Evolutionary conservation across 202 grass and related monocot species (phyloP), one percentile per base, ranked within the genome.

Genomic region (Tripidium arundinaceum): DNA sequence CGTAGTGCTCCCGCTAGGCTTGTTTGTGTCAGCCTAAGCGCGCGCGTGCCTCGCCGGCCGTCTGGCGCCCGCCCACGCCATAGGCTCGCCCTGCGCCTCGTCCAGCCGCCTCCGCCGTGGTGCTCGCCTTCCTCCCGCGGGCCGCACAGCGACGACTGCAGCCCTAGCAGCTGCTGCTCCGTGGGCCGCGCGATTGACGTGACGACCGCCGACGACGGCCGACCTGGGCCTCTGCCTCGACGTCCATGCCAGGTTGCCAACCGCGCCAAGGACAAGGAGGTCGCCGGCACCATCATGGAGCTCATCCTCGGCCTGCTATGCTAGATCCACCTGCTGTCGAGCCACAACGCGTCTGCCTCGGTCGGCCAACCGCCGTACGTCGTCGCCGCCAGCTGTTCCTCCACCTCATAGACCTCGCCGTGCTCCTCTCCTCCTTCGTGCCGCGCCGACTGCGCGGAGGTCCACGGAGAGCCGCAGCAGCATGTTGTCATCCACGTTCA

Each of bases 231-330:
- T 97, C 60, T 81, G 90, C 68, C 91, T 91, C 7, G 82, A 97
- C 47, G 90, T 97, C 49, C 91, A 97, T 71, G 84, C 94, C 34
- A 89, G n/a, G n/a, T n/a, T n/a, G n/a, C n/a, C n/a, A n/a, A 86
- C 84, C 88, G 94, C 21, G 88, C 90, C 10, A 88, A 91, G 88
- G 94, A 97, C 10, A 88, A 91, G 88, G 94, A 97, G 90, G 88
- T 97, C 19, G 94, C 94, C 40, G 94, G 93, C 85, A 97, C 88
- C 49, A 86, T 97, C 70, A 97, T 93, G 94, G 94, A 90, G 49
- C 91, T 97, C 40, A 81, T 97, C 78, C 88, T 93, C 45, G 89
- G 91, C 6, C 88, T 97, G 79, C 86, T 97, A 13, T 87, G 94
- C 57, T 78, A 90, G 36, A 97, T 89, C 8, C 94, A 94, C 72